phyloP scores from a whole-genome alignment of 768 basidiomycete genomes.

The Kwoniella mangroviensis region DNA sequence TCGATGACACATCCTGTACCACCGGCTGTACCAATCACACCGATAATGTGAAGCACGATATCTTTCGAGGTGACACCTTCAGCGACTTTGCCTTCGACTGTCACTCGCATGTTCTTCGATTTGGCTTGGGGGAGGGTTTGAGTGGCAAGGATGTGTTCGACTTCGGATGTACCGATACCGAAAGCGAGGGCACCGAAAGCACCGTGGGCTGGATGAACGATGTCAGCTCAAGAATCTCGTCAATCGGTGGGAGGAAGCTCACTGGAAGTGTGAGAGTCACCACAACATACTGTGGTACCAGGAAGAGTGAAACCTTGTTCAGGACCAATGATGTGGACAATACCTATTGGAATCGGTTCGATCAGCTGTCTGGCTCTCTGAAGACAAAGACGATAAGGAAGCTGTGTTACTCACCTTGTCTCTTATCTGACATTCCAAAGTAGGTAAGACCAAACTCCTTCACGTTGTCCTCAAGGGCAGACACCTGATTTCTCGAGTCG shows the following conservation, averaged over 20 bases:
- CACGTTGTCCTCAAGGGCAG: conserved; percentile 84
- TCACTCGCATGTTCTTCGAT: conserved; percentile 89
- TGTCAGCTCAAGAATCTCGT: neutral
- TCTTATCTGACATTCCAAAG: conserved; percentile 85
- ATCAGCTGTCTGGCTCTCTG: conserved; percentile 7
- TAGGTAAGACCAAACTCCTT: conserved; percentile 90
- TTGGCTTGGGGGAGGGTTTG: conserved; percentile 86
- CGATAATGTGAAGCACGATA: conserved; percentile 87
- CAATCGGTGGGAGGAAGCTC: conserved; percentile 50
- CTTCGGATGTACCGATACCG: conserved; percentile 91
- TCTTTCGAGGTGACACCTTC: conserved; percentile 87
- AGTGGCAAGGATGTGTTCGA: conserved; percentile 91
- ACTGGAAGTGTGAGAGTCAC: conserved; percentile 93
- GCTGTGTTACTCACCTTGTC: conserved; percentile 68
- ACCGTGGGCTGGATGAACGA: conserved; percentile 69
- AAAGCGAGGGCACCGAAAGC: conserved; percentile 92
- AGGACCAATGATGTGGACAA: conserved; percentile 87
- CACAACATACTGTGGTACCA: conserved; percentile 70
- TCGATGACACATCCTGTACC: conserved; percentile 91
- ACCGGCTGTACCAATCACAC: conserved; percentile 88
- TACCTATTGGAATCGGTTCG: conserved; percentile 62
- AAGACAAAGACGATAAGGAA: neutral
- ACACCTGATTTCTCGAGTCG: conserved; percentile 81
- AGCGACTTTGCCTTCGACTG: conserved; percentile 77
- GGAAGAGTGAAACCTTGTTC: conserved; percentile 86